Evolutionary conservation across 306 rosid species (phyloP).

Genomic region (Leucaena leucocephala): DNA sequence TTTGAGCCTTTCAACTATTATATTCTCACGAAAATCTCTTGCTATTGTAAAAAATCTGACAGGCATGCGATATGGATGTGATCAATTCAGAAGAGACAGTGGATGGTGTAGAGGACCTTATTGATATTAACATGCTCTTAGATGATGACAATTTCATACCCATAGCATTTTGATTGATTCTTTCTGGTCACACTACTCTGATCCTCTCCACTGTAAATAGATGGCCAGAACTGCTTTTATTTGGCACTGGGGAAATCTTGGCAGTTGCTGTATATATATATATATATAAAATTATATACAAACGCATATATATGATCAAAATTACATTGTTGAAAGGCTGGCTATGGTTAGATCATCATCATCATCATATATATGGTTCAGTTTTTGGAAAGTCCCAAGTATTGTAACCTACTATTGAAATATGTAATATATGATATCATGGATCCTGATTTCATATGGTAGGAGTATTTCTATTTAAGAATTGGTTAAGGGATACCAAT

Average conservation of each 20-base stretch:
- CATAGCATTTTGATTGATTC: slow-evolving; percentile 58
- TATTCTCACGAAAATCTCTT: neutral
- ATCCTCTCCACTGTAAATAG: slow-evolving; percentile 38
- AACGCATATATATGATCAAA: neutral
- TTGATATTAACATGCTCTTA: slow-evolving; percentile 67
- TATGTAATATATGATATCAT: slow-evolving; percentile 24
- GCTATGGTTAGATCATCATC: slow-evolving; percentile 37
- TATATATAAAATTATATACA: too few species aligned
- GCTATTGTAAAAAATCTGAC: slow-evolving; percentile 14
- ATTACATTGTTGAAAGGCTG: slow-evolving; percentile 30
- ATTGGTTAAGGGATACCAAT: neutral
- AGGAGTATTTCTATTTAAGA: slow-evolving; percentile 6
- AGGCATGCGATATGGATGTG: slow-evolving; percentile 48
- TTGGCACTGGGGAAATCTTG: slow-evolving; percentile 39
- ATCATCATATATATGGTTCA: slow-evolving; percentile 12
- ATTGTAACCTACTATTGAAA: slow-evolving; percentile 21
- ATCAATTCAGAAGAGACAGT: slow-evolving; percentile 59
- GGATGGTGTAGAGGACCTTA: slow-evolving; percentile 63
- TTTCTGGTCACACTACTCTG: slow-evolving; percentile 26
- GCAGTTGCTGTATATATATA: slow-evolving; percentile 39
- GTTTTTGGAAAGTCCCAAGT: slow-evolving; percentile 26
- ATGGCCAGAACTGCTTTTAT: slow-evolving; percentile 42
- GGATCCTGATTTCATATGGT: slow-evolving; percentile 24
- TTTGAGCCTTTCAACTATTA: neutral
- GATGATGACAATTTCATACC: slow-evolving; percentile 71